Conservation (phyloP, 176 grass and related monocot genomes). For the Aegilops speltoides region DNA sequence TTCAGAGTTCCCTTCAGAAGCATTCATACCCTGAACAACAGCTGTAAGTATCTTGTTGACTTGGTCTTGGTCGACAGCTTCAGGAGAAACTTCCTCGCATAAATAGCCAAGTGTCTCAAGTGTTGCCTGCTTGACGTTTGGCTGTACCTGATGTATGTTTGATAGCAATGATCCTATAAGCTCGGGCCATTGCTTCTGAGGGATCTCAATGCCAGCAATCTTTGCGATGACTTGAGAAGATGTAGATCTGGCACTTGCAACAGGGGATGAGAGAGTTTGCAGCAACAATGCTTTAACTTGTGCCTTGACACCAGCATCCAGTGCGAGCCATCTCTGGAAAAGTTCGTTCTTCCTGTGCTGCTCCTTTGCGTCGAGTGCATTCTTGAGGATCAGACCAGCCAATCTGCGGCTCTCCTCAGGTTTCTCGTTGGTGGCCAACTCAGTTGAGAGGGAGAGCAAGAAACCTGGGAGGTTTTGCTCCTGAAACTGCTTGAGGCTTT, state of each 20-base stretch:
- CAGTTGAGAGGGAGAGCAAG: slow-evolving; percentile 58
- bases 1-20: slow-evolving; percentile 68
- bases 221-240: slow-evolving; percentile 86
- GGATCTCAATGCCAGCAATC: slow-evolving; percentile 79
- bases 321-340: slow-evolving; percentile 74
- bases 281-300: slow-evolving; percentile 68
- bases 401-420: slow-evolving; percentile 75
- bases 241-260: slow-evolving; percentile 79
- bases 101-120: slow-evolving; percentile 85
- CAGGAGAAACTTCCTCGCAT: slow-evolving; percentile 80
- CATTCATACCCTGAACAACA: slow-evolving; percentile 92
- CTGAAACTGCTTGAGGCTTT: slow-evolving; percentile 84
- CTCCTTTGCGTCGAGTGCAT: slow-evolving; percentile 80
- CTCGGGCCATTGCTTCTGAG: slow-evolving; percentile 82
- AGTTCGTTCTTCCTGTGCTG: slow-evolving; percentile 78
- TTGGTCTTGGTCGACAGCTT: slow-evolving; percentile 75
- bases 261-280: slow-evolving; percentile 68
- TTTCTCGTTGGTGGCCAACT: slow-evolving; percentile 70
- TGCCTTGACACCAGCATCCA: slow-evolving; percentile 59
- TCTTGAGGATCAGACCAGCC: slow-evolving; percentile 83
- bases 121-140: slow-evolving; percentile 71
- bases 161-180: slow-evolving; percentile 65
- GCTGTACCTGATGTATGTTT: slow-evolving; percentile 80
- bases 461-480: slow-evolving; percentile 81
- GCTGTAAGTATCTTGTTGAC: slow-evolving; percentile 91